A percentile compares a stretch with the other conserved stretches of the same genome.
phyloP scores from a whole-genome alignment of 805 yeast genomes.

The Monosporozyma unispora region DNA sequence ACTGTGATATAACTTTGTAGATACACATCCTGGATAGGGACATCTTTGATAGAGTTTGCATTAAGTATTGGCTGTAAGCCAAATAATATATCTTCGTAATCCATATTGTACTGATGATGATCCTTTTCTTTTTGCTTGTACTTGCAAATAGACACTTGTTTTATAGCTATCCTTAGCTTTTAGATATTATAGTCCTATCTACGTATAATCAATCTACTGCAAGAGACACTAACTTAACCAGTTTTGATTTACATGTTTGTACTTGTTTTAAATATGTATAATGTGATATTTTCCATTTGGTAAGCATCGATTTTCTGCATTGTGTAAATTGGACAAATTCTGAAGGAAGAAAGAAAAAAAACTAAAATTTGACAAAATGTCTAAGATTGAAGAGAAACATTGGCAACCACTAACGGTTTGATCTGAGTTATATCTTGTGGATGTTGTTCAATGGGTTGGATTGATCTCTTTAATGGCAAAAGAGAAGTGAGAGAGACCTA shows the following conservation, averaged over 20 bases:
- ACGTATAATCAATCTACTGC: no score
- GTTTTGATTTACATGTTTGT: no score
- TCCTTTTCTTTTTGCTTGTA: background rate
- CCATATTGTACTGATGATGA: conserved; percentile 18
- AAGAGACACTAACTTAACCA: no score
- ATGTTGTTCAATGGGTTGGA: background rate
- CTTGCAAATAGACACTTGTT: background rate
- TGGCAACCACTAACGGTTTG: no score
- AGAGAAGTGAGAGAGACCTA: background rate
- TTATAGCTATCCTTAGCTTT: no score
- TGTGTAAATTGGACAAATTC: background rate
- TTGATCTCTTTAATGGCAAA: background rate
- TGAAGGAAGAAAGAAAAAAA: background rate
- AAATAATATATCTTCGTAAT: conserved; percentile 26
- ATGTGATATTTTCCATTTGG: background rate
- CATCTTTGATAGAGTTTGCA: conserved; percentile 9
- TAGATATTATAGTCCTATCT: no score
- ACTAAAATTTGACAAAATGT: background rate
- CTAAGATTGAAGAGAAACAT: background rate
- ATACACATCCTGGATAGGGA: conserved; percentile 16
- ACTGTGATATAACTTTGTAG: conserved; percentile 16
- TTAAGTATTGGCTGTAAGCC: conserved; percentile 26
- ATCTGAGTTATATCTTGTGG: background rate
- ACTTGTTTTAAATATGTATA: no score
- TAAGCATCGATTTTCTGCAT: background rate